Evolutionary conservation across 345 rosid genomes (phyloP).

Genomic region (Salix koriyanagi): DNA sequence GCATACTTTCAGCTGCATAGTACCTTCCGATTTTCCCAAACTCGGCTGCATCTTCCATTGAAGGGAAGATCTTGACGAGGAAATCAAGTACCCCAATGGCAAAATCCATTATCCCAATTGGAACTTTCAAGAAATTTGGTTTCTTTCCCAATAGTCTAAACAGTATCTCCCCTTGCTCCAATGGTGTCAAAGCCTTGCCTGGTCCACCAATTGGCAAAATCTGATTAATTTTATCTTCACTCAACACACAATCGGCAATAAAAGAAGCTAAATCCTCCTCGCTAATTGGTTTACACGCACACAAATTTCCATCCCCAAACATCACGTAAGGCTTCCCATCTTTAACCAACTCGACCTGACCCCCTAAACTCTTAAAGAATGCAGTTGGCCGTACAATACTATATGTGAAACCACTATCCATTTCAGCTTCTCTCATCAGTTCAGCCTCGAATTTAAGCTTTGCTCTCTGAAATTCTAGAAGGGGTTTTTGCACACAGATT

Average conservation of each 20-base stretch:
- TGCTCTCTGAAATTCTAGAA: slow-evolving; percentile 83
- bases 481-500: slow-evolving; percentile 86
- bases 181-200: slow-evolving; percentile 79
- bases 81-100: slow-evolving; percentile 65
- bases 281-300: slow-evolving; percentile 95
- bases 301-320: slow-evolving; percentile 91
- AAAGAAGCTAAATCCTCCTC: slow-evolving; percentile 82
- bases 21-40: slow-evolving; percentile 93
- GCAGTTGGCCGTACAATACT: slow-evolving; percentile 96
- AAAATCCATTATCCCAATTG: slow-evolving; percentile 89
- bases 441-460: slow-evolving; percentile 86
- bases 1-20: slow-evolving; percentile 93
- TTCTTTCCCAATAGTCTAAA: slow-evolving; percentile 67
- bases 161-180: slow-evolving; percentile 86
- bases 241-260: slow-evolving; percentile 71
- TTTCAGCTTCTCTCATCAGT: slow-evolving; percentile 43
- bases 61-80: slow-evolving; percentile 66
- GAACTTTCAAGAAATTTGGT: slow-evolving; percentile 88
- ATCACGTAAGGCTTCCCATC: slow-evolving; percentile 94
- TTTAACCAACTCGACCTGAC: slow-evolving; percentile 90
- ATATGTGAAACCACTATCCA: slow-evolving; percentile 46
- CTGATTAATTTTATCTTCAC: slow-evolving; percentile 64
- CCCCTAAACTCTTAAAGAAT: slow-evolving; percentile 89
- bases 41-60: slow-evolving; percentile 86
- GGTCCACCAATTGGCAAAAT: slow-evolving; percentile 94